Evolutionary conservation across 257 asterid species (phyloP), one percentile per base, ranked within the genome.

Genomic region (Capsicum baccatum): DNA sequence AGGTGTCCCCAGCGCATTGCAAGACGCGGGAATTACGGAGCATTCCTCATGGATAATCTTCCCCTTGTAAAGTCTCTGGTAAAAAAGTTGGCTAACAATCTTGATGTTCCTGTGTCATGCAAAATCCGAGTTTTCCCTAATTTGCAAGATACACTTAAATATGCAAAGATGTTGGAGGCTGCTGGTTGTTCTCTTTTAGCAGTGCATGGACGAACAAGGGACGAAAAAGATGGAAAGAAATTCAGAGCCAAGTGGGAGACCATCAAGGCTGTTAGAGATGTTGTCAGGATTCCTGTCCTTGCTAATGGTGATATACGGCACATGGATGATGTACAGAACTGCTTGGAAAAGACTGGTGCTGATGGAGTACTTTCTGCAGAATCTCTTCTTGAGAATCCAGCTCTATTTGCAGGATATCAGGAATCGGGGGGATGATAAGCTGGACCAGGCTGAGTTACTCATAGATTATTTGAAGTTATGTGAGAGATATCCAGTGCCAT

Each of bases 1-100:
- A 95, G 99, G 85, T 97, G 99, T 85, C 98, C 99, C 57, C 99
- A 97, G 83, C 97, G 97, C 37, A 97, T 97, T 66, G 99, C 98
- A 1, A 91, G 91, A 83, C 88, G 98, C 44, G 99, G 98, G 42
- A 86, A 97, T 79, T 97, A 97, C 37, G 98, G 99, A 85, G 98
- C 99, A 83, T 97, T 97, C 89, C 95, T 97, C 63, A 97, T 97
- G 99, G 98, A 97, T 71, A 93, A 97, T 84, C 99, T 97, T 84
- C 95, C 99, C 71, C 93, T 95, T 14, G 93, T 94, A 68, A 95
- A 91, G 85, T 94, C 97, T 58, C 91, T 97, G 74, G 99, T 97
- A 58, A 96, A 95, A 87, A 95, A 94, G 83, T 83, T 97, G 85
- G 87, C 95, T 16, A 80, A 79, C 85, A 93, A 93, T 89, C 97